Evolutionary conservation across 1,284 basidiomycete species (phyloP), one percentile per base, ranked within the genome.

Genomic region (Anthracocystis panici-leucophaei): DNA sequence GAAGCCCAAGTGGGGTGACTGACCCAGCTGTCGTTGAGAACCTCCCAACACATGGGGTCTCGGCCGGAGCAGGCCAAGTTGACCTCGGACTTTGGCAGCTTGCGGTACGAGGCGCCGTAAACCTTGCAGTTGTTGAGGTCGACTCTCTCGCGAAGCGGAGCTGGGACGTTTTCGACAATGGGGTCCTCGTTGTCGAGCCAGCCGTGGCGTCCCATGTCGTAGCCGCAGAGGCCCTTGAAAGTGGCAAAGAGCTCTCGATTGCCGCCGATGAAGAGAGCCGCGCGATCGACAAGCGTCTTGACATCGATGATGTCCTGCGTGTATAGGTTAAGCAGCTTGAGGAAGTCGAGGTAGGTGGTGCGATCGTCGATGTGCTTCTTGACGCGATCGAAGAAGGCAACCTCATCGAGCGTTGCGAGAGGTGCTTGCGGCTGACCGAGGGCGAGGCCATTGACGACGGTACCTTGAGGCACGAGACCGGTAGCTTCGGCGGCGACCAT

Each of bases 1-100:
- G 92, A 91, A 20, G 93, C 94, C 94, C 94, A 97, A 0, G 94
- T 96, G 1, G 96, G 96, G 86, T 99, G 95, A 21, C 95, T 97
- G 27, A 98, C 93, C 84, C 82, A 84, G 31, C 61, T 57, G 57
- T 85, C 82, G 74, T 85, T 99, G 61, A 99, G 90, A 20, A 99
- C 95, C 52, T 94, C 95, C 87, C 95, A 93, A 86, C 94, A 97
- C 76, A 98, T 92, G 74, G 94, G 91, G 82, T 98, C 95, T 41
- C 97, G 91, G 8, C 93, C 95, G 3, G 95, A 97, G 86, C 97
- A 99, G 53, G 93, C 92, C 31, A 97, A 87, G 60, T 91, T 90
- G 80, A 93, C 90, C 87, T 98, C 96, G 77, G 90, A 91, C 68
- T 92, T 90, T 21, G 95, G 95, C 57, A 98, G 88, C 85, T 91